Evolutionary conservation across 495 filamentous ascomycete species (phyloP).

Genomic region (Neurospora africana): DNA sequence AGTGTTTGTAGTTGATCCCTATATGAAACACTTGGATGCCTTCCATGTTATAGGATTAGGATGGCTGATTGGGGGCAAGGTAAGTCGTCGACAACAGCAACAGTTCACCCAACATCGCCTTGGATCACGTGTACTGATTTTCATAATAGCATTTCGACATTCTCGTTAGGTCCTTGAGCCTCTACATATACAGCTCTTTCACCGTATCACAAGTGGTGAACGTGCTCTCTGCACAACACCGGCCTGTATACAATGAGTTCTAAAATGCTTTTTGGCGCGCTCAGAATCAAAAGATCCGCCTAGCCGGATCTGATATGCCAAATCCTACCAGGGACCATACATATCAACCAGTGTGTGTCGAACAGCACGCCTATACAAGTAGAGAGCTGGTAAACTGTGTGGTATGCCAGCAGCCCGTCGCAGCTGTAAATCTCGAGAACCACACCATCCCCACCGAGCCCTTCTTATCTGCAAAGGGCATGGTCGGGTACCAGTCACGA

Average conservation of each 20-base stretch:
- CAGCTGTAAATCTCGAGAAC: constrained; percentile 15
- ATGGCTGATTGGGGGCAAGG: background rate
- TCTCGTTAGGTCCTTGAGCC: background rate
- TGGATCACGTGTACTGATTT: background rate
- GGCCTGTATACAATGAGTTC: background rate
- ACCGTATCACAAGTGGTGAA: background rate
- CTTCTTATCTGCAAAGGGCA: background rate
- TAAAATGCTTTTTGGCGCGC: background rate
- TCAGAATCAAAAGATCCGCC: background rate
- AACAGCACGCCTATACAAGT: background rate
- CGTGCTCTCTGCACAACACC: background rate
- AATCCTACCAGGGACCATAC: background rate
- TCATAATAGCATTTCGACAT: background rate
- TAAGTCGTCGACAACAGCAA: background rate
- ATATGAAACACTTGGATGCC: background rate
- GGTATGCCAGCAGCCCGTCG: background rate
- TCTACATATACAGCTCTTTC: background rate
- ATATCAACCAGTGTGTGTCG: background rate
- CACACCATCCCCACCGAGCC: constrained; percentile 3
- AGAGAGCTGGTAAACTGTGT: background rate
- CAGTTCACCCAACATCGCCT: background rate
- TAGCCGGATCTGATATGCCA: background rate
- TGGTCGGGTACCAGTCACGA: background rate
- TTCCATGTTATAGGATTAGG: background rate
- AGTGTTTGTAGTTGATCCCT: background rate